Percentiles rank a stretch among this genome's conserved stretches.
Evolutionary conservation across 176 grass and related monocot genomes (phyloP).

Genomic region (Oryza coarctata): DNA sequence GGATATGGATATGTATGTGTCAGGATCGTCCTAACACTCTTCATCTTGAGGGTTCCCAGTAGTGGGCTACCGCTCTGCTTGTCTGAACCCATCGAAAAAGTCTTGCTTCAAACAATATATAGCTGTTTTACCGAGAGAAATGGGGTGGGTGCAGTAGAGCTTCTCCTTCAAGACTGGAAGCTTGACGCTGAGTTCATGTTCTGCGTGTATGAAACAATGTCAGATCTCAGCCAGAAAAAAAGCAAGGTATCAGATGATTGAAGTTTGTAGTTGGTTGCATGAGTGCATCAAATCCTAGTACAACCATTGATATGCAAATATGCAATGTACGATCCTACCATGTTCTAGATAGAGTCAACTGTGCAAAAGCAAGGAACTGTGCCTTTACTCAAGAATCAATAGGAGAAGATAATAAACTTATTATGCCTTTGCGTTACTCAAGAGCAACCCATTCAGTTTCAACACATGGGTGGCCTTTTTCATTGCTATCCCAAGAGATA

Average conservation of each 20-base stretch:
- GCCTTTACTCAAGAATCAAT: conserved; percentile 6
- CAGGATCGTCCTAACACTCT: conserved; percentile 78
- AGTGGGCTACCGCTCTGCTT: conserved; percentile 63
- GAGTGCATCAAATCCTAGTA: background rate
- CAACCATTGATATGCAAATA: background rate
- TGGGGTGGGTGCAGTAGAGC: background rate
- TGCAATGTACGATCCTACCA: background rate
- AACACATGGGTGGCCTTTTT: background rate
- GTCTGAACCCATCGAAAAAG: conserved; percentile 51
- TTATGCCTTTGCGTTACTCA: background rate
- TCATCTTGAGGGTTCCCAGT: conserved; percentile 76
- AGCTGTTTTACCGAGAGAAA: background rate
- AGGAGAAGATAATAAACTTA: background rate
- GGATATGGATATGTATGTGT: conserved; percentile 82
- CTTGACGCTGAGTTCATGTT: conserved; percentile 13
- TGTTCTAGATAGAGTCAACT: background rate
- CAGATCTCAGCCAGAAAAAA: conserved; percentile 15
- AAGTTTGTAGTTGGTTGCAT: background rate
- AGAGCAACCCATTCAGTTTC: background rate
- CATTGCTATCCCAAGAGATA: background rate
- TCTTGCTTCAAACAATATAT: conserved; percentile 11
- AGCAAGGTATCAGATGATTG: background rate
- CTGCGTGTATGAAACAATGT: conserved; percentile 22
- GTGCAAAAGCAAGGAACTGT: conserved; percentile 9
- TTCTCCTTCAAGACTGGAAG: conserved; percentile 20